Conservation (phyloP, 345 rosid species). For the Citrus maxima region DNA sequence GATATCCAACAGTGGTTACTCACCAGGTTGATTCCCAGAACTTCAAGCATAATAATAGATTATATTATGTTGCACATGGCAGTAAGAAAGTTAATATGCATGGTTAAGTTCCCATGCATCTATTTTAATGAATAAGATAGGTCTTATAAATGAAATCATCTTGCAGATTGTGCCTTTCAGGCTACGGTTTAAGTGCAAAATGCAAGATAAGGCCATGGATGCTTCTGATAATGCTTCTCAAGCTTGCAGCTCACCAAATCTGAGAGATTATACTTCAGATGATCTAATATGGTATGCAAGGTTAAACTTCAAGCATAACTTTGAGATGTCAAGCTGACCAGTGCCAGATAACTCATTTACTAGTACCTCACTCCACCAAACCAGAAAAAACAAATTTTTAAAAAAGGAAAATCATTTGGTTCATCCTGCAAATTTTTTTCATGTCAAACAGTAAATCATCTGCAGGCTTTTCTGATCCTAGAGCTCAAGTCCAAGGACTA, state of each 20-base stretch:
- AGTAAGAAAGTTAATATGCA: background rate
- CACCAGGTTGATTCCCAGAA: background rate
- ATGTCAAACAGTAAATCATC: background rate
- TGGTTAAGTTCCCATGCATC: background rate
- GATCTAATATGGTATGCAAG: slow-evolving; percentile 70
- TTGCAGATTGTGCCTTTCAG: slow-evolving; percentile 63
- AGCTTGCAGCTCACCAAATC: slow-evolving; percentile 20
- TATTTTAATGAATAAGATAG: background rate
- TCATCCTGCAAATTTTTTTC: background rate
- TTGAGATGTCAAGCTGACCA: background rate
- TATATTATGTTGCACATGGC: background rate
- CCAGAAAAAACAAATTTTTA: no score
- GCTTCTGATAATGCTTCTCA: slow-evolving; percentile 27
- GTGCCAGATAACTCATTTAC: background rate
- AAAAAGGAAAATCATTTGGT: background rate
- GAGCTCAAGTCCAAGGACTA: background rate
- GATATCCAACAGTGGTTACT: background rate
- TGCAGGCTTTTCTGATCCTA: background rate
- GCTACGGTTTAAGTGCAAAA: slow-evolving; percentile 58
- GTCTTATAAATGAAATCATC: background rate
- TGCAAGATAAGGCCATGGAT: slow-evolving; percentile 27
- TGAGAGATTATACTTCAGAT: slow-evolving; percentile 26
- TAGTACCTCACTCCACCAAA: background rate
- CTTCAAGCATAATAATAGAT: background rate
- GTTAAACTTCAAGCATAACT: background rate